Percentiles rank a stretch among this genome's conserved stretches.
These are phyloP conservation scores for Niebla homalea DNA, from an alignment of 495 filamentous ascomycete genomes.

Conservation along the genomic window DNA sequence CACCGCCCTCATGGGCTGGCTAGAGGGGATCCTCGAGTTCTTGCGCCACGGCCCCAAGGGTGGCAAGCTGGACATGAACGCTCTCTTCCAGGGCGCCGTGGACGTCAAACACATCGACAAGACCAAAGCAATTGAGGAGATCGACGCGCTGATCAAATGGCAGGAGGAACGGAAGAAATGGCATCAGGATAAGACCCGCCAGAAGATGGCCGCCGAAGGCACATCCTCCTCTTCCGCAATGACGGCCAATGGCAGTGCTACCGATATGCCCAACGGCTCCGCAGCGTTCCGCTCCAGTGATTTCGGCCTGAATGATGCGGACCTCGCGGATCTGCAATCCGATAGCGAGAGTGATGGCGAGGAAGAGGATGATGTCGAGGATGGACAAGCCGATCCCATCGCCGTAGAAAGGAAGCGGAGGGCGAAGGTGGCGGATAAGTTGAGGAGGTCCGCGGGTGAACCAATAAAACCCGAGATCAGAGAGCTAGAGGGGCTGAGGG, in stretches of 20 bases:
- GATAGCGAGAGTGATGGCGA: conserved; percentile 6
- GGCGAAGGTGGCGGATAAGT: conserved; percentile 57
- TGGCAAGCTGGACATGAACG: conserved; percentile 83
- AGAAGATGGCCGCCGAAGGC: conserved; percentile 93
- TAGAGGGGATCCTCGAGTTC: conserved; percentile 93
- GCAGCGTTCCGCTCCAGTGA: conserved; percentile 57
- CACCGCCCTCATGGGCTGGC: conserved; percentile 89
- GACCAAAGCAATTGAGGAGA: conserved; percentile 60
- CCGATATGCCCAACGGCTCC: conserved; percentile 27
- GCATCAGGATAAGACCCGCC: conserved; percentile 93
- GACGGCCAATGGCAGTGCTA: conserved; percentile 18
- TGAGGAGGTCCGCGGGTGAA: conserved; percentile 77
- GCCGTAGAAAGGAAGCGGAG: conserved; percentile 68
- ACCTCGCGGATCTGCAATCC: conserved; percentile 4
- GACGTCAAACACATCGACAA: conserved; percentile 54
- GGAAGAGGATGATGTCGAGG: conserved; percentile 59
- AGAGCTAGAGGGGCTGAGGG: conserved; percentile 66
- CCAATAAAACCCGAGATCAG: conserved; percentile 68
- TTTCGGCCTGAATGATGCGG: conserved; percentile 70
- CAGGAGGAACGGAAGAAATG: conserved; percentile 89
- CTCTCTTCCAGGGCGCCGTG: conserved; percentile 67
- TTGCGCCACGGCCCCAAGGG: conserved; percentile 70
- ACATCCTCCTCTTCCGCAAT: conserved; percentile 10
- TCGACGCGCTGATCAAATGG: conserved; percentile 78
- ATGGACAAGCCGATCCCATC: conserved; percentile 74